Evolutionary conservation across 2,329 filamentous ascomycete genomes (phyloP).

Genomic region (Aspergillus ibericus): DNA sequence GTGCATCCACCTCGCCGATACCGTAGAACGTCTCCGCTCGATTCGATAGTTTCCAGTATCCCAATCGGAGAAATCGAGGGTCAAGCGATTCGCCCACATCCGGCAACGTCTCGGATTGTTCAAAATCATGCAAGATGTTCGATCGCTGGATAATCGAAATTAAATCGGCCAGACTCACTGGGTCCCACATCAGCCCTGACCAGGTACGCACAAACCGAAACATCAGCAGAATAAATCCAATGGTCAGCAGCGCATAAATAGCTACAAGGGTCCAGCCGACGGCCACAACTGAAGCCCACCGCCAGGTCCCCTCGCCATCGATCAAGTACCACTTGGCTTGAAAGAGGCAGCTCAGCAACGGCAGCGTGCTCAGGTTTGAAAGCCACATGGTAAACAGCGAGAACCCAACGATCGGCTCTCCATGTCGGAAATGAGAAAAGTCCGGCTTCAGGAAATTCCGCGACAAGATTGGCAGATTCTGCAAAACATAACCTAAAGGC

Average conservation of each 20-base stretch:
- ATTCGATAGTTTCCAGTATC: constrained; percentile 77
- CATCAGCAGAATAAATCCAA: constrained; percentile 59
- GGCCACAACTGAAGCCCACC: constrained; percentile 75
- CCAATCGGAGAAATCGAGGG: constrained; percentile 67
- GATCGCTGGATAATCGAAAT: constrained; percentile 75
- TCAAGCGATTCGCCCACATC: constrained; percentile 51
- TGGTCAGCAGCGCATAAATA: constrained; percentile 68
- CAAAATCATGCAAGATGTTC: constrained; percentile 73
- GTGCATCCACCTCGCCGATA: constrained; percentile 64
- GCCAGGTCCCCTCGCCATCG: constrained; percentile 62
- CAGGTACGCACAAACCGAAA: constrained; percentile 64
- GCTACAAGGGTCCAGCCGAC: constrained; percentile 76
- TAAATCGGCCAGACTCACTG: constrained; percentile 77
- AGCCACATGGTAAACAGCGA: constrained; percentile 74
- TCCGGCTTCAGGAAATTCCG: constrained; percentile 68
- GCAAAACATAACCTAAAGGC: constrained; percentile 63
- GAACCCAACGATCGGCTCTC: constrained; percentile 66
- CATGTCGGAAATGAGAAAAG: constrained; percentile 66
- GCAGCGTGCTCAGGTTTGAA: constrained; percentile 70
- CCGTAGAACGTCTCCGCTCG: constrained; percentile 73
- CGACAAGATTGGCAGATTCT: constrained; percentile 58
- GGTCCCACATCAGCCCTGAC: constrained; percentile 84
- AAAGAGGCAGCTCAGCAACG: constrained; percentile 76
- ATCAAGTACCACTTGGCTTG: constrained; percentile 64
- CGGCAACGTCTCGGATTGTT: constrained; percentile 63